Conservation (phyloP, 192 early-diverging fungal genomes). For the Podila epicladia region DNA sequence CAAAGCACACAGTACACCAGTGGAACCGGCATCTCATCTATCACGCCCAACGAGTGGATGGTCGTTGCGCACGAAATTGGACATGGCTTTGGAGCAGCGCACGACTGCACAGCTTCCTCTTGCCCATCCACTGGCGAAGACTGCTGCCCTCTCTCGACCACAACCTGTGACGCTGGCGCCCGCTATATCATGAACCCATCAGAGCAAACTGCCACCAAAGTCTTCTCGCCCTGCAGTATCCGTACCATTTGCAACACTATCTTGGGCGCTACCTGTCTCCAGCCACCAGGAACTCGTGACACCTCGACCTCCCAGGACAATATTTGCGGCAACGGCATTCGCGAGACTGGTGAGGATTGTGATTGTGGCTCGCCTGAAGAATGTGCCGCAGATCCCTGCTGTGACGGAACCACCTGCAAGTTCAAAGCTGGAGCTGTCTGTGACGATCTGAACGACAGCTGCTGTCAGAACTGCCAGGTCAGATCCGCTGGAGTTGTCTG, state of each 20-base stretch:
- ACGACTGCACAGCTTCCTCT: constrained; percentile 80
- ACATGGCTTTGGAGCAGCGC: constrained; percentile 88
- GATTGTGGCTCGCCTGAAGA: constrained; percentile 81
- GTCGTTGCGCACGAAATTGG: constrained; percentile 97
- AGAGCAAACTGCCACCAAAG: constrained; percentile 64
- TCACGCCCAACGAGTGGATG: constrained; percentile 90
- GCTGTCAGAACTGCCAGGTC: constrained; percentile 82
- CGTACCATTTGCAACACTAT: constrained; percentile 41
- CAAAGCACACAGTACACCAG: constrained; percentile 66
- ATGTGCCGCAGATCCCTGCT: constrained; percentile 83
- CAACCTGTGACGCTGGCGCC: constrained; percentile 70
- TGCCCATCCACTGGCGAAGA: constrained; percentile 63
- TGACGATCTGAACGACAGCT: constrained; percentile 83
- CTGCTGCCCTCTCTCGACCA: constrained; percentile 79
- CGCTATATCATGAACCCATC: constrained; percentile 82
- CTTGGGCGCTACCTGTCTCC: constrained; percentile 32
- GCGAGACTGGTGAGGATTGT: constrained; percentile 90
- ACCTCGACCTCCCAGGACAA: constrained; percentile 45
- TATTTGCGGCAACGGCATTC: constrained; percentile 96
- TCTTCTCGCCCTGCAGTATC: constrained; percentile 67
- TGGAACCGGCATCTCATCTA: constrained; percentile 86
- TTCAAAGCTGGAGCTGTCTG: constrained; percentile 81
- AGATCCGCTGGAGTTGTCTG: constrained; percentile 69
- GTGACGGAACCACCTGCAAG: constrained; percentile 83
- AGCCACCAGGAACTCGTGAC: constrained; percentile 36